These are phyloP conservation scores for Chionographis japonica DNA, from an alignment of 106 monocot species.

Conservation along the genomic window DNA sequence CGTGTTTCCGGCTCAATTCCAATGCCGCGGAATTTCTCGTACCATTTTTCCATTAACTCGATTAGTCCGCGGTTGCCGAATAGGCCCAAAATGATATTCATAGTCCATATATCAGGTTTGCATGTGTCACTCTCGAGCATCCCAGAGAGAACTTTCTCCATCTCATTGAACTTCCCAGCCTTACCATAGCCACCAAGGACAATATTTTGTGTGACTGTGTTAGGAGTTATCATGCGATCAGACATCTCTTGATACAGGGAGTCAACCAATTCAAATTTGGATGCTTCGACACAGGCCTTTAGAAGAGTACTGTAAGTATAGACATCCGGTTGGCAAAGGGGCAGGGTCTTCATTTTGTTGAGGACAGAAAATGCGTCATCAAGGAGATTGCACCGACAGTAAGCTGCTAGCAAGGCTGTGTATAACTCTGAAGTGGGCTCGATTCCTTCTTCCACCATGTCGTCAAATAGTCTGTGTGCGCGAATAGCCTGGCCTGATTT, in stretches of 20 bases:
- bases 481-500: constrained; percentile 63
- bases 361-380: constrained; percentile 66
- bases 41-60: constrained; percentile 89
- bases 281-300: constrained; percentile 60
- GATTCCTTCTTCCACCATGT: constrained; percentile 77
- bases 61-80: constrained; percentile 66
- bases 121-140: constrained; percentile 72
- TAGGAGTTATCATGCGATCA: constrained; percentile 46
- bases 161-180: constrained; percentile 65
- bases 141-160: constrained; percentile 63
- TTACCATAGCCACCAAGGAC: constrained; percentile 77
- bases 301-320: constrained; percentile 80
- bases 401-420: constrained; percentile 74
- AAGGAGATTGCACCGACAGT: constrained; percentile 54
- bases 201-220: constrained; percentile 82
- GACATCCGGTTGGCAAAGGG: constrained; percentile 80
- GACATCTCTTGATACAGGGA: constrained; percentile 70
- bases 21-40: constrained; percentile 70
- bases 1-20: constrained; percentile 88
- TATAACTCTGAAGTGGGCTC: constrained; percentile 62
- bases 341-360: constrained; percentile 61
- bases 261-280: constrained; percentile 67
- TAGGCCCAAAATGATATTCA: constrained; percentile 83
- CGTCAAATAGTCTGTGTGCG: constrained; percentile 64
- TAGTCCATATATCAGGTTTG: constrained; percentile 85